Evolutionary conservation across 1,284 basidiomycete genomes (phyloP), one percentile per base, ranked within the genome.

Genomic region (Trichosporon inkin): DNA sequence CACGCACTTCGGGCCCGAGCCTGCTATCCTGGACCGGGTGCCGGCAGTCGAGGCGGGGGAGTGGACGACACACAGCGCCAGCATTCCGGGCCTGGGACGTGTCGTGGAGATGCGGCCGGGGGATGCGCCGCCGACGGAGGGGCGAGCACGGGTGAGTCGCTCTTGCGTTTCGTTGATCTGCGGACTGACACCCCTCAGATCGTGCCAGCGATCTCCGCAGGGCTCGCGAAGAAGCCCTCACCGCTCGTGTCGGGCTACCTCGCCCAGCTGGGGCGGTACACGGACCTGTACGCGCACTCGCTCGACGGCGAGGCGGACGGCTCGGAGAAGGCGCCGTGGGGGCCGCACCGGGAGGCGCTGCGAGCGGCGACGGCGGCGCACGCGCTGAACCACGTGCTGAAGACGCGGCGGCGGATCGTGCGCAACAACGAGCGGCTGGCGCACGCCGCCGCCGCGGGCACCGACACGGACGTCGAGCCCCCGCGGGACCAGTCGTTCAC

Each of bases 401-500:
- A 88, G 92, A 97, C 94, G 65, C 88, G 95, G n/a, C 85, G 88
- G 13, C 83, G 86, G 8, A 84, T 99, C n/a, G 82, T 97, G 16
- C 94, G 94, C 74, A 96, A 95, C 77, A 98, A 97, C 71, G 92
- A 97, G 68, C 86, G 87, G 51, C 82, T 98, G 13, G 83, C 88
- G 0, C 84, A 86, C 65, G 84, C 85, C 5, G 75, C 82, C 1
- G 63, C 59, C 11, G 61, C 63, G 58, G 71, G 47, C 54, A 55
- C 56, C 24, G 62, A 55, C 28, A 41, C 44, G 13, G 66, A 68
- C 19, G 84, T 86, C 72, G 88, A 91, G 63, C 63, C 72, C 47
- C 84, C 91, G 7, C 89, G 92, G 76, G 95, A 99, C 74, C 95
- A 98, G 82, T 94, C 95, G 20, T 99, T 98, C 79, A 97, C 94